phyloP scores from a whole-genome alignment of 495 filamentous ascomycete species.

The Penicillium robsamsonii region DNA sequence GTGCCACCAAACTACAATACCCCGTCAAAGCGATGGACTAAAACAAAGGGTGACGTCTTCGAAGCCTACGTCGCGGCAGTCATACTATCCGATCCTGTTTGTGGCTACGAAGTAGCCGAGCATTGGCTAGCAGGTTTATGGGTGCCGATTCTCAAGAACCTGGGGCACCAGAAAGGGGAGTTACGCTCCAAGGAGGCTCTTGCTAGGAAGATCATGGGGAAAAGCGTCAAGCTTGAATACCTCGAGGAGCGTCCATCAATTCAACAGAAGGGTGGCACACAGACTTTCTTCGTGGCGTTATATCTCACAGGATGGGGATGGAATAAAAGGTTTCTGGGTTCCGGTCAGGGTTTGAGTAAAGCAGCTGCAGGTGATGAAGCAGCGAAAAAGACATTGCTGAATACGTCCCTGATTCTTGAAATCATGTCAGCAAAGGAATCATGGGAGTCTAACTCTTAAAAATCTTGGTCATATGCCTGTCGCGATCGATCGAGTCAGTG shows the following conservation, averaged over 20 bases:
- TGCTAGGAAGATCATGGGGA: slow-evolving; percentile 53
- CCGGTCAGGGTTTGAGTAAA: slow-evolving; percentile 67
- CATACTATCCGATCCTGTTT: slow-evolving; percentile 58
- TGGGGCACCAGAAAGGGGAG: slow-evolving; percentile 39
- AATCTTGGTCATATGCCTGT: background rate
- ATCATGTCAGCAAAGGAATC: slow-evolving; percentile 52
- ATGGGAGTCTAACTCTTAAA: slow-evolving; percentile 17
- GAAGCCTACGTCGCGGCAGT: slow-evolving; percentile 84
- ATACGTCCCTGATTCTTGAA: slow-evolving; percentile 55
- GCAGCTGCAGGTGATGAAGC: slow-evolving; percentile 71
- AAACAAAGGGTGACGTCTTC: slow-evolving; percentile 79
- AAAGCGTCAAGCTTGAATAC: slow-evolving; percentile 65
- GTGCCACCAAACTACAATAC: slow-evolving; percentile 45
- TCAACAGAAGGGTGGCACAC: slow-evolving; percentile 55
- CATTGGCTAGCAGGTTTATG: slow-evolving; percentile 72
- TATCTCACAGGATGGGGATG: slow-evolving; percentile 75
- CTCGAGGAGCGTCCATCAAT: slow-evolving; percentile 50
- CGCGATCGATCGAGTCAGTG: background rate
- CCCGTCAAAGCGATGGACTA: slow-evolving; percentile 54
- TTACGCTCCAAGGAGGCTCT: slow-evolving; percentile 54
- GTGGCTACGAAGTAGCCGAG: slow-evolving; percentile 58
- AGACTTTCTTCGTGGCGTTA: slow-evolving; percentile 66
- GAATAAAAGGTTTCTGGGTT: slow-evolving; percentile 59
- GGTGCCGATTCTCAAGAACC: slow-evolving; percentile 44
- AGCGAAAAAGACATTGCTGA: slow-evolving; percentile 61